Evolutionary conservation across 305 asterid species (phyloP), one percentile per base, ranked within the genome.

Genomic region (Fraxinus velutina): DNA sequence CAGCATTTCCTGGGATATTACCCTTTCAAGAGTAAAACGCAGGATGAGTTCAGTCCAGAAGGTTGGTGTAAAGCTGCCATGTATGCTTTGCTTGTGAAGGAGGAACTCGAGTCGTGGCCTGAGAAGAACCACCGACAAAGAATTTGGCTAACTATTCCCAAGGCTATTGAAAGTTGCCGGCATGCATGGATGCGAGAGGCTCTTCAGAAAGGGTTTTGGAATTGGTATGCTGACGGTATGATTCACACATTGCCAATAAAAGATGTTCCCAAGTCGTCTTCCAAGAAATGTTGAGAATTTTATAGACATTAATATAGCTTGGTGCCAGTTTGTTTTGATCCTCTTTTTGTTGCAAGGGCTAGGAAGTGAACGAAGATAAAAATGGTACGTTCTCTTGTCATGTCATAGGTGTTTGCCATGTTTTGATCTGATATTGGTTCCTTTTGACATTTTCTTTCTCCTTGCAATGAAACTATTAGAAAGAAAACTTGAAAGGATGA

Each of bases 161-260:
- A 93, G 72, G 97, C 97, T 50, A 80, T 84, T 6, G 87, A 82
- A 50, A 82, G 94, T 84, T 94, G 98, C 86, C 85, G 97, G 81
- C 94, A 94, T 78, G 82, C 81, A 19, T 94, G 98, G 98, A 94
- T 93, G 98, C 83, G 94, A 29, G 93, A 92, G 85, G 97, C 96
- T 15, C 90, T 94, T 2, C 92, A 93, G 78, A 83, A 92, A 44
- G 95, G 97, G 7, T 94, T 94, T 82, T 82, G 86, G 0, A 89
- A 93, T 83, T 94, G 98, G 98, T 84, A 68, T 39, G 90, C 85
- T 4, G 92, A 87, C 64, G 96, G 96, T 73, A 90, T 92, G 96
- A 72, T 80, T 60, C 79, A 77, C 83, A 86, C 94, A 42, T 88
- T 89, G 87, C 90, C 89, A 0, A 85, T 83, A 77, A 86, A 86